These are phyloP conservation scores for Ogataea glucozyma DNA, from an alignment of 805 yeast genomes.

Conservation along the genomic window DNA sequence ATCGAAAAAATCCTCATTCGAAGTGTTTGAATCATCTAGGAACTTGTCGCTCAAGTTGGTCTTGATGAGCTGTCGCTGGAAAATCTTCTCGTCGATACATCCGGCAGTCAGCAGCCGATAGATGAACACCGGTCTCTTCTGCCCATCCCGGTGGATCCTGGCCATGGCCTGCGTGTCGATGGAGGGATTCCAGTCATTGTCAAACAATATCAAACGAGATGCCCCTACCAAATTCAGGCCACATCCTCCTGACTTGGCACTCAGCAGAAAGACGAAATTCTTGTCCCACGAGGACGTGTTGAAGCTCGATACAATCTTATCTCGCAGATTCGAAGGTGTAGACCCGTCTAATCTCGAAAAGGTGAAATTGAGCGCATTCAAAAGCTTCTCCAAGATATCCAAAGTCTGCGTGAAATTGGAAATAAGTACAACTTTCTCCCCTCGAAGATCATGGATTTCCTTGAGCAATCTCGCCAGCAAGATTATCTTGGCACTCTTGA, in stretches of 20 bases:
- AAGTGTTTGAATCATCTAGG: constrained; percentile 42
- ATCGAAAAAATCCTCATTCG: constrained; percentile 68
- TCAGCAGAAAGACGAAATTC: constrained; percentile 67
- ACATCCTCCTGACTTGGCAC: constrained; percentile 92
- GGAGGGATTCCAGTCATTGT: constrained; percentile 97
- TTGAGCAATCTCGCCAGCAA: constrained; percentile 58
- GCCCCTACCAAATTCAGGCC: constrained; percentile 92
- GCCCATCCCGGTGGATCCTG: constrained; percentile 93
- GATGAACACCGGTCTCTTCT: constrained; percentile 70
- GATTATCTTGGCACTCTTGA: constrained; percentile 63
- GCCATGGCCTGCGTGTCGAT: constrained; percentile 95
- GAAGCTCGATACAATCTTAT: constrained; percentile 65
- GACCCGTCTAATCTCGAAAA: constrained; percentile 80
- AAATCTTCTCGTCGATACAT: constrained; percentile 89
- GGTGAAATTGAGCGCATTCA: constrained; percentile 49
- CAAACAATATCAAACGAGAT: constrained; percentile 78
- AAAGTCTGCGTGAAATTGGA: constrained; percentile 88
- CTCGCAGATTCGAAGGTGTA: constrained; percentile 68
- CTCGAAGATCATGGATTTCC: constrained; percentile 41
- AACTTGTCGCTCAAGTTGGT: constrained; percentile 75
- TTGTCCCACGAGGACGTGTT: constrained; percentile 47
- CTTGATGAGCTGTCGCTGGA: constrained; percentile 88
- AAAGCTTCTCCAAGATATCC: constrained; percentile 65
- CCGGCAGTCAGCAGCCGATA: constrained; percentile 88
- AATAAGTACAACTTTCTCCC: constrained; percentile 81